Evolutionary conservation across 202 grass and related monocot species (phyloP).

Genomic region (Schoenoplectus triqueter): DNA sequence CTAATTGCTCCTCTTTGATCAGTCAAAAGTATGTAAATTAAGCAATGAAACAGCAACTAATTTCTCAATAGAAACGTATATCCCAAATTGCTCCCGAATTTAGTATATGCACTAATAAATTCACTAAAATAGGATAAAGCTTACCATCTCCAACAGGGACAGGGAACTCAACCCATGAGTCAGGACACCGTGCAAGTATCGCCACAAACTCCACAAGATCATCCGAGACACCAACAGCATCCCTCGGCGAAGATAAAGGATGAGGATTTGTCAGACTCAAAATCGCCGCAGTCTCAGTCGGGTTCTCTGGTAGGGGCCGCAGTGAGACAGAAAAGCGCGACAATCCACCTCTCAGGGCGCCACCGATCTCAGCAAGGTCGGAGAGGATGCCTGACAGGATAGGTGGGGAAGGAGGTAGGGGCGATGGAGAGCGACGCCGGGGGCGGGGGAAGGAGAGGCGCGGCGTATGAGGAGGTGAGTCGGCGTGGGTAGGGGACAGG

Average conservation of each 20-base stretch:
- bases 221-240: slow-evolving; percentile 39
- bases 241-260: neutral
- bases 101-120: neutral
- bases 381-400: slow-evolving; percentile 72
- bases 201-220: slow-evolving; percentile 61
- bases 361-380: slow-evolving; percentile 86
- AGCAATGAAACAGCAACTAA: neutral
- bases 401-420: slow-evolving; percentile 39
- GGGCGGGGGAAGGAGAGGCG: slow-evolving; percentile 42
- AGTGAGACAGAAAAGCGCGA: slow-evolving; percentile 44
- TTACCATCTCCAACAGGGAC: slow-evolving; percentile 73
- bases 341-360: slow-evolving; percentile 70
- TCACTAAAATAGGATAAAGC: neutral
- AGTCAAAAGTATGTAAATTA: neutral
- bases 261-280: slow-evolving; percentile 21
- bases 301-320: neutral
- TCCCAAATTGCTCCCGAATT: neutral
- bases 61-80: slow-evolving; percentile 1
- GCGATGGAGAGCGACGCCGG: slow-evolving; percentile 44
- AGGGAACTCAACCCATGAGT: slow-evolving; percentile 89
- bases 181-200: slow-evolving; percentile 56
- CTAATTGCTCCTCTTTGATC: neutral
- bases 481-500: slow-evolving; percentile 58
- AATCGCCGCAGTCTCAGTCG: slow-evolving; percentile 11
- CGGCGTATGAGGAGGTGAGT: slow-evolving; percentile 82